phyloP scores from a whole-genome alignment of 2,329 filamentous ascomycete species.

The Cladosporium sp. region DNA sequence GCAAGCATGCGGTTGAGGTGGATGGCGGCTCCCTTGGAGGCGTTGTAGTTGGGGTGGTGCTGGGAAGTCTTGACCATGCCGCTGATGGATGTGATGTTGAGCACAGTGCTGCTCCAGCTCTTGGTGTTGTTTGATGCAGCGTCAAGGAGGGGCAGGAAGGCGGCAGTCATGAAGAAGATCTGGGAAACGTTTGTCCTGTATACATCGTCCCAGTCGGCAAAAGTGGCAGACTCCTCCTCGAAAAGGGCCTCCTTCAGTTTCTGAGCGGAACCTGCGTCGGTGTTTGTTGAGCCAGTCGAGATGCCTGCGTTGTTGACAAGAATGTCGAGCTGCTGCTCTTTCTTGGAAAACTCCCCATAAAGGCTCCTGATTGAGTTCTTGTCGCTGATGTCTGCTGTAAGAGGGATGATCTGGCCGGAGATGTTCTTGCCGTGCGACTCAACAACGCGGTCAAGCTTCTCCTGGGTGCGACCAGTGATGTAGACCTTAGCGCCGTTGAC shows the following conservation, averaged over 20 bases:
- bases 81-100: constrained; percentile 52
- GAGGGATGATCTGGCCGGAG: constrained; percentile 49
- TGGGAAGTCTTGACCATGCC: constrained; percentile 51
- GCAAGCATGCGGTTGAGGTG: constrained; percentile 60
- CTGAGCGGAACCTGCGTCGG: constrained; percentile 44
- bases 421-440: constrained; percentile 48
- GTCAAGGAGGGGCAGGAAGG: constrained; percentile 50
- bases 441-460: constrained; percentile 52
- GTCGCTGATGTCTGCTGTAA: constrained; percentile 47
- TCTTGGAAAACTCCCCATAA: constrained; percentile 46
- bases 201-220: constrained; percentile 49
- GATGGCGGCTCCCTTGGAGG: constrained; percentile 53
- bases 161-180: constrained; percentile 51
- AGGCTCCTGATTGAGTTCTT: constrained; percentile 48
- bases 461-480: constrained; percentile 50
- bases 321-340: constrained; percentile 49
- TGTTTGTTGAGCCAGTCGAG: constrained; percentile 42
- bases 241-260: constrained; percentile 49
- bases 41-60: constrained; percentile 53
- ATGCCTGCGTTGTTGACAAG: constrained; percentile 54
- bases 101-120: constrained; percentile 48
- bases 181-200: constrained; percentile 52
- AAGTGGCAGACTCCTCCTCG: constrained; percentile 43
- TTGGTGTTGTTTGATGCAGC: constrained; percentile 45
- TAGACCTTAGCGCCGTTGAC: constrained; percentile 49